These are phyloP conservation scores for Daedaleopsis sinensis DNA, from an alignment of 768 basidiomycete species.

Conservation along the genomic window DNA sequence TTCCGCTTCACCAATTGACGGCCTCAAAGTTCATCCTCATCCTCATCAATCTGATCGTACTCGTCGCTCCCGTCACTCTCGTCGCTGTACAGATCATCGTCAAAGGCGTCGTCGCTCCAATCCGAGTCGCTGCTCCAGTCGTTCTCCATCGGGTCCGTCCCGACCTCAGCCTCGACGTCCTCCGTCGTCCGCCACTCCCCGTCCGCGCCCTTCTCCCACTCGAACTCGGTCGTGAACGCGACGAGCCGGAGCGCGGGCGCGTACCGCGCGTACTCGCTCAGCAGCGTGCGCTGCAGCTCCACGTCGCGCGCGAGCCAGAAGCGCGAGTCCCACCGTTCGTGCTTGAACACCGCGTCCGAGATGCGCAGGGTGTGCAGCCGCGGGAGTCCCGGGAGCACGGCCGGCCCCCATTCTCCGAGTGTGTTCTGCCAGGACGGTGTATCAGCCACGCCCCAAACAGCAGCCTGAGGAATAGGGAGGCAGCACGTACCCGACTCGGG, in stretches of 20 bases:
- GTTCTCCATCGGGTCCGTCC: background rate
- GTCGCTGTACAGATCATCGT: no score
- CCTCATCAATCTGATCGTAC: no score
- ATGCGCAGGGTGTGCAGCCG: conserved; percentile 1
- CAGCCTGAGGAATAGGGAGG: background rate
- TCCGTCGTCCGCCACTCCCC: background rate
- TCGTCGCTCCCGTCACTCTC: no score
- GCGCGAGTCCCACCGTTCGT: background rate
- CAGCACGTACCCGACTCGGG: background rate
- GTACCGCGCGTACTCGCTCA: background rate
- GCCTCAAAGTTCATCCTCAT: no score
- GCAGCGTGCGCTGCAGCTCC: background rate
- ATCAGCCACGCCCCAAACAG: background rate
- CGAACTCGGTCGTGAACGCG: conserved; percentile 12
- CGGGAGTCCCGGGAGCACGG: background rate
- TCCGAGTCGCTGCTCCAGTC: no score
- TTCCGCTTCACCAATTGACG: no score
- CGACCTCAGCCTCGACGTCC: background rate
- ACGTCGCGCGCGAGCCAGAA: conserved; percentile 4
- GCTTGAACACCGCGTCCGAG: background rate
- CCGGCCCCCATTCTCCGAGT: background rate
- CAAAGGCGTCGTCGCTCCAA: no score
- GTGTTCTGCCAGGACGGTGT: background rate
- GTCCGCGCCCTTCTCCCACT: background rate
- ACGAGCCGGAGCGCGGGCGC: conserved; percentile 3